Conservation (phyloP, 257 asterid species). For the Gentiana macrophylla region DNA sequence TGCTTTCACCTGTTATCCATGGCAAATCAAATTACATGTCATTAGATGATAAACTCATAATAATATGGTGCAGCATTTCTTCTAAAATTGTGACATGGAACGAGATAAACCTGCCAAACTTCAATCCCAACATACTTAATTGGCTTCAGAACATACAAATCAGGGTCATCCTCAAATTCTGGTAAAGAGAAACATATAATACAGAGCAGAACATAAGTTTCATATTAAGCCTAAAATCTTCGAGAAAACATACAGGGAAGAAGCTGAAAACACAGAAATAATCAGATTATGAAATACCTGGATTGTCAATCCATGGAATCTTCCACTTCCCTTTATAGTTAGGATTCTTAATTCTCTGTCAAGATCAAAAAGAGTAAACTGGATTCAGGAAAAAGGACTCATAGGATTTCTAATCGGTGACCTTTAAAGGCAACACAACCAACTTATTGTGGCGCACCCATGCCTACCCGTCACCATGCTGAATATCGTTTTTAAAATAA, state of each 20-base stretch:
- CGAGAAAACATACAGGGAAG: neutral
- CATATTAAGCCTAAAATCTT: neutral
- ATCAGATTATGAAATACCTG: slow-evolving; percentile 35
- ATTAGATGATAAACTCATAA: neutral
- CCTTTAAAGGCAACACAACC: too few species aligned
- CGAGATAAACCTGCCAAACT: slow-evolving; percentile 69
- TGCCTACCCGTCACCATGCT: too few species aligned
- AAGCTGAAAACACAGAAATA: neutral
- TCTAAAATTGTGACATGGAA: neutral
- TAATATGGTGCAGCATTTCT: neutral
- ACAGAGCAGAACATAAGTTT: neutral
- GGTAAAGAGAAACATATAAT: slow-evolving; percentile 5
- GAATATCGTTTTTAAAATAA: too few species aligned
- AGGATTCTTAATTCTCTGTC: slow-evolving; percentile 82
- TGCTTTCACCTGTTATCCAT: slow-evolving; percentile 63
- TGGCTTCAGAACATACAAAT: slow-evolving; percentile 75
- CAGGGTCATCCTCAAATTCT: slow-evolving; percentile 93
- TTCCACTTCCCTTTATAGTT: slow-evolving; percentile 94
- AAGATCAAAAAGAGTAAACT: slow-evolving; percentile 1
- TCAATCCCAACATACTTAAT: slow-evolving; percentile 78
- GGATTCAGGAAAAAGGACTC: neutral
- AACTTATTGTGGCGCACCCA: too few species aligned
- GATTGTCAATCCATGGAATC: slow-evolving; percentile 88
- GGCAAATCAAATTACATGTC: slow-evolving; percentile 8
- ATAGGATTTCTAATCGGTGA: too few species aligned